Evolutionary conservation across 257 asterid genomes (phyloP), one percentile per base, ranked within the genome.

Genomic region (Nicotiana benthamiana): DNA sequence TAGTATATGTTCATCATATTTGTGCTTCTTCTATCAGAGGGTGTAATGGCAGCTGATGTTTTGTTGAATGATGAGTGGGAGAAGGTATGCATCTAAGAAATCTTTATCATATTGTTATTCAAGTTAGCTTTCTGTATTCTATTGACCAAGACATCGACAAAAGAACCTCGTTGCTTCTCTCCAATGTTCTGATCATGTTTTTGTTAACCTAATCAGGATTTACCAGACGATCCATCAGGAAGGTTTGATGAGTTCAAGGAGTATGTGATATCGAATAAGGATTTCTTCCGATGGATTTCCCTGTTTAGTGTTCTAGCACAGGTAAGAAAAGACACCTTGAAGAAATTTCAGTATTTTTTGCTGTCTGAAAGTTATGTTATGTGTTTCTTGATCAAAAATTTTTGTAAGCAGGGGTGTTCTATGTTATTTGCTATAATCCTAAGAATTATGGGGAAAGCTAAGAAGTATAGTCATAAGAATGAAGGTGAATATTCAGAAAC

Each of bases 1-100:
- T 75, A 90, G 94, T 91, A 91, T 77, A 85, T 89, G 67, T 28
- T 52, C 48, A n/a, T 85, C 64, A 76, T 89, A 34, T 81, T 90
- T 59, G 2, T 89, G 57, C 88, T 90, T 61, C 88, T 91, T 74
- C 16, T 90, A 70, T 6, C 79, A 64, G 92, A 91, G 84, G 64
- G 85, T 10, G 86, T 83, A 54, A 61, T 90, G 66, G 57, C 83
- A 81, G 85, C 94, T 28, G 85, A 86, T 66, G 83, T 86, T 30
- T 80, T 85, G 85, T 74, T 88, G 46, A 81, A 90, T 57, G 83
- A 90, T 18, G 83, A 82, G 62, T 86, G 90, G 94, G 84, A 80
- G 77, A 84, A 89, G 92, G 96, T 88, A 74, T 48, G 43, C 62
- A 48, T 74, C 43, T 74, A 48, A 74, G 61, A 48, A 16, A 48